phyloP scores from a whole-genome alignment of 2,329 filamentous ascomycete genomes.

The Aureobasidium lini region DNA sequence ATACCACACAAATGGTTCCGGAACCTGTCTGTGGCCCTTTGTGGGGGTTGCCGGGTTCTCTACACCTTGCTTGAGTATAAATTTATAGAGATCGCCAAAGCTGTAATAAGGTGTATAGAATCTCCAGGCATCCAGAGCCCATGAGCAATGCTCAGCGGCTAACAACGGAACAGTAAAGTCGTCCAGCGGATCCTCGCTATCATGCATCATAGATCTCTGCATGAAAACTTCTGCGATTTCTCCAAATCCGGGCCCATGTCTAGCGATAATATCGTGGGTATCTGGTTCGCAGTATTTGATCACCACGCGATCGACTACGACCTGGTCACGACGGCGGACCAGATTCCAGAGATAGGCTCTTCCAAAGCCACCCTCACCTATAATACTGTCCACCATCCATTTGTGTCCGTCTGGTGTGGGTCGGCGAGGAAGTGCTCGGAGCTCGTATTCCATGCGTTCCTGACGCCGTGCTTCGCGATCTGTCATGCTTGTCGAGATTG shows the following conservation, averaged over 20 bases:
- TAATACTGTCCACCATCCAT: not conserved
- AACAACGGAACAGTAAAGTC: not conserved
- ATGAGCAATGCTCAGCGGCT: conserved; percentile 1
- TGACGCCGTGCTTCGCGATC: not conserved
- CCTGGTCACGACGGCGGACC: not conserved
- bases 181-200: not conserved
- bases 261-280: not conserved
- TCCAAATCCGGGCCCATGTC: not conserved
- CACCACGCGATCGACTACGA: not conserved
- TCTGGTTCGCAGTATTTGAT: not conserved
- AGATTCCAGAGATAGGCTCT: conserved; percentile 9
- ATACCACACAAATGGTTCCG: conserved; percentile 7
- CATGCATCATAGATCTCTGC: not conserved
- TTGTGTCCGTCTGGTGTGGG: not conserved
- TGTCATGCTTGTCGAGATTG: not conserved
- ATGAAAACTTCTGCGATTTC: not conserved
- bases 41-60: not conserved
- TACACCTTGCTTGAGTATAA: not conserved
- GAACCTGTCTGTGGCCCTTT: not conserved
- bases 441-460: not conserved
- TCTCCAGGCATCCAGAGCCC: conserved; percentile 2
- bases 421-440: not conserved
- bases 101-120: not conserved
- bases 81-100: not conserved
- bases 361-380: not conserved